phyloP scores from a whole-genome alignment of 768 basidiomycete species.

The Pleurotus citrinopileatus region DNA sequence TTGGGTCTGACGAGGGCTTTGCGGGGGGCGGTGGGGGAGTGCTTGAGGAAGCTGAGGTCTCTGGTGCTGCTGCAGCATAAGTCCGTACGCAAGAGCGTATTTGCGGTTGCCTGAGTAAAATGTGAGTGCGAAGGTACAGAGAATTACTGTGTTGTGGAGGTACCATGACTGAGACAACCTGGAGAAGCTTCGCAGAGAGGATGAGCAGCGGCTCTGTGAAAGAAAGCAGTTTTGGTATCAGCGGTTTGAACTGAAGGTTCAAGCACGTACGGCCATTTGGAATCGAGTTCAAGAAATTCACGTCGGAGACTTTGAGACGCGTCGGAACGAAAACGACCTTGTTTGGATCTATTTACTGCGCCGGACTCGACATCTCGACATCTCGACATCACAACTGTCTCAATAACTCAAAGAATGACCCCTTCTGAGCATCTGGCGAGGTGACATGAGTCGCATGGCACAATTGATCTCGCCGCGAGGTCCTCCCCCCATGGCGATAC shows the following conservation, averaged over 20 bases:
- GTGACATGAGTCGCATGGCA: no score
- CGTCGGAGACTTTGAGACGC: constrained; percentile 7
- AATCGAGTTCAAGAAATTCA: background rate
- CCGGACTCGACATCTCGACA: constrained; percentile 9
- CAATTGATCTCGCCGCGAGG: no score
- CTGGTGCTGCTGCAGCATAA: constrained; percentile 31
- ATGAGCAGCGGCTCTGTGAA: constrained; percentile 1
- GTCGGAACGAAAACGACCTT: constrained; percentile 8
- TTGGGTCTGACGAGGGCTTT: constrained; percentile 50
- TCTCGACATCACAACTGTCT: background rate
- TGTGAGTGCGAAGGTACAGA: background rate
- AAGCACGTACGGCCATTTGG: constrained; percentile 7
- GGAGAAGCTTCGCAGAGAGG: constrained; percentile 4
- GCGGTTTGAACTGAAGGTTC: background rate
- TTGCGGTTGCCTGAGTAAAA: constrained; percentile 5
- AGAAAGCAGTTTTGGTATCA: background rate
- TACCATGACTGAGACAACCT: constrained; percentile 6
- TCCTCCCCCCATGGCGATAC: no score
- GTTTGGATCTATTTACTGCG: constrained; percentile 9
- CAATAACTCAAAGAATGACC: background rate
- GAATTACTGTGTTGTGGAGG: background rate
- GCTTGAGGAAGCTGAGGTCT: constrained; percentile 41
- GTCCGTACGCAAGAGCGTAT: constrained; percentile 4
- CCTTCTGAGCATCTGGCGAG: no score
- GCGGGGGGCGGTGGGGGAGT: constrained; percentile 40